Base-by-base conservation (phyloP, 352 stramenopile genomes). In the Globisporangium nagaii region DNA sequence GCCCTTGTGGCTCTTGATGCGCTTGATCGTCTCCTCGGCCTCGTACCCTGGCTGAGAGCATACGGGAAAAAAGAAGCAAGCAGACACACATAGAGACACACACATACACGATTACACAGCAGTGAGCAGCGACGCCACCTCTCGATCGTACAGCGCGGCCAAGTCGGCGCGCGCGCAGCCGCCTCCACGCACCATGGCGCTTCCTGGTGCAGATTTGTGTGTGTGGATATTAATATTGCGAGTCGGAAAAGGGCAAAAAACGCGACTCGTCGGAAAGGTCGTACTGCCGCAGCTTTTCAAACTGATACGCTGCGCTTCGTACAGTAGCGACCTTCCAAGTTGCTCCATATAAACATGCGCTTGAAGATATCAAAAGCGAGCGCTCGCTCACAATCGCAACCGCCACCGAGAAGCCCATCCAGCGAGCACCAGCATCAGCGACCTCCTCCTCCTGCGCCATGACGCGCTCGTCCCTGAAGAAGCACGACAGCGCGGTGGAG, bases 11-110 rank as follows among this genome's bases (percentile, higher is more conserved):
- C 84, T 96, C 58, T 93, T 88, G 59, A 98, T 93, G 58, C 93
- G 88, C 66, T 92, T 93, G 57, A 98, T 90, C 17, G 88, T 98
- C 66, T 98, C 90, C 72, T 98, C 86, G n/a, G 93, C 88, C 66
- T 98, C 93, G 68, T 90, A 88, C 52, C 78, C 75, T 63, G 78
- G 74, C 82, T 93, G 27, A 7, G 10, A 13, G 8, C 42, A n/a
- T n/a, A n/a, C n/a, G n/a, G n/a, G n/a, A n/a, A n/a, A n/a, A n/a
- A n/a, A 48, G 20, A 13, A 35, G 6, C 17, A 35, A 8, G 7
- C 6, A 17, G 19, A 30, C 20, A 28, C 19, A 2, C 11, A 34
- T 1, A 48, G 24, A 11, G n/a, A 36, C 36, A 36, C 5, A 47
- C 13, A 31, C 25, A 47, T 12, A 46, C n/a, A 4, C 25, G 20